These are phyloP conservation scores for Blastomyces silverae DNA, from an alignment of 2,329 filamentous ascomycete species.

Conservation along the genomic window DNA sequence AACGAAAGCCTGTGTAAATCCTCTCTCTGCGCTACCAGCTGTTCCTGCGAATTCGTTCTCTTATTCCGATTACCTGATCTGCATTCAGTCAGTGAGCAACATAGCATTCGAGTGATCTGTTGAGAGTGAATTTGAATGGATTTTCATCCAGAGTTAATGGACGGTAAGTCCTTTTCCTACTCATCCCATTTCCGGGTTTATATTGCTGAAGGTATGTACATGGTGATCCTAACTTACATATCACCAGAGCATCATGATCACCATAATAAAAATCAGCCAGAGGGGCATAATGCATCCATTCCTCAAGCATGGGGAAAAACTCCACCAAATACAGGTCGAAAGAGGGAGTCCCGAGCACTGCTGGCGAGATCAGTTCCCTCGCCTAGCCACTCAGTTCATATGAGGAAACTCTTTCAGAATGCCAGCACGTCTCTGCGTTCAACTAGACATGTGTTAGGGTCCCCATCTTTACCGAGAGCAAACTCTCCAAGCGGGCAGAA, in stretches of 20 bases:
- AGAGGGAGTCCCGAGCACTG: background rate
- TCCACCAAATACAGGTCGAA: slow-evolving; percentile 7
- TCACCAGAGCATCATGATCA: background rate
- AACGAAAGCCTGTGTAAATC: background rate
- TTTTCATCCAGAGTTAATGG: background rate
- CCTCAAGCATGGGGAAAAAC: slow-evolving; percentile 10
- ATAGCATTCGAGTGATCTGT: background rate
- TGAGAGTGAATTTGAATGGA: background rate
- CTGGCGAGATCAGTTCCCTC: background rate
- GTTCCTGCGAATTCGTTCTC: background rate
- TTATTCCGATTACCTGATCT: background rate
- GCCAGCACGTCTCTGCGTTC: slow-evolving; percentile 7
- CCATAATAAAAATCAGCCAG: background rate
- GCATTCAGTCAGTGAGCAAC: background rate
- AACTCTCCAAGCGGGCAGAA: background rate
- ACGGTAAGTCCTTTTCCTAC: background rate
- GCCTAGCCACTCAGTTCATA: background rate
- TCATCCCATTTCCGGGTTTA: background rate
- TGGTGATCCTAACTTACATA: background rate
- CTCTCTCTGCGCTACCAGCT: background rate
- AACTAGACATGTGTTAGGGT: background rate
- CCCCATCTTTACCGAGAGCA: background rate
- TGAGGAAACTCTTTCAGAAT: slow-evolving; percentile 10
- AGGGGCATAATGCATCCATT: background rate
- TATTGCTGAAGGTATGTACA: no score